A percentile compares a stretch with the other conserved stretches of the same genome.
These are phyloP conservation scores for Botrytis byssoidea DNA, from an alignment of 2,329 filamentous ascomycete genomes.

Conservation along the genomic window DNA sequence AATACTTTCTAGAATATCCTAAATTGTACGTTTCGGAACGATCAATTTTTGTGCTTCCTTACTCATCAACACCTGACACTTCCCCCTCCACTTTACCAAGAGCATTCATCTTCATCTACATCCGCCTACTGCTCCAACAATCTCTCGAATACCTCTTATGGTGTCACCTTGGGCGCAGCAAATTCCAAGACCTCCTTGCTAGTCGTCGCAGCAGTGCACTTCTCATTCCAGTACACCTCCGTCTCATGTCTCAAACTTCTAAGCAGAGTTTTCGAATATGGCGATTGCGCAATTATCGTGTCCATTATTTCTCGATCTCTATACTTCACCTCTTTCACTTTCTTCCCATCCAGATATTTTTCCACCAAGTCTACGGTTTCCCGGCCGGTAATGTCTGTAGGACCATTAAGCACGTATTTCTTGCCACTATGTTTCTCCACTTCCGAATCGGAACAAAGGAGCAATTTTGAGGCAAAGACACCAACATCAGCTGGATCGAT, in stretches of 20 bases:
- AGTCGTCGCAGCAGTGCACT: not conserved
- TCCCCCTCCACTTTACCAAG: not conserved
- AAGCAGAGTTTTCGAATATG: not conserved
- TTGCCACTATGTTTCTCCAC: not conserved
- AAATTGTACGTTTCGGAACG: not conserved
- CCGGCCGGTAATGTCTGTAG: not conserved
- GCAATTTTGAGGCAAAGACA: not conserved
- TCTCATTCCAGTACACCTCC: not conserved
- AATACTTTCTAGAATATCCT: not conserved
- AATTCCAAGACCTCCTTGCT: not conserved
- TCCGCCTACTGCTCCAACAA: not conserved
- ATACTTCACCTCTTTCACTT: not conserved
- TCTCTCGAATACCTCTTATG: not conserved
- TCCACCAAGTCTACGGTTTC: not conserved
- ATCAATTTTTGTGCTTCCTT: not conserved
- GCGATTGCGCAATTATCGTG: not conserved
- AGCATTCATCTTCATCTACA: not conserved
- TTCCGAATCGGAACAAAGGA: not conserved
- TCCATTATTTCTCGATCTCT: not conserved
- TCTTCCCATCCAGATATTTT: not conserved
- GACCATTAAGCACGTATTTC: not conserved
- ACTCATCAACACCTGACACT: not conserved
- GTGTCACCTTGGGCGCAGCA: not conserved
- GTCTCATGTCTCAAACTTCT: not conserved
- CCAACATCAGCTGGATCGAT: not conserved